phyloP scores from a whole-genome alignment of 768 basidiomycete species.

The Heimioporus sp. region DNA sequence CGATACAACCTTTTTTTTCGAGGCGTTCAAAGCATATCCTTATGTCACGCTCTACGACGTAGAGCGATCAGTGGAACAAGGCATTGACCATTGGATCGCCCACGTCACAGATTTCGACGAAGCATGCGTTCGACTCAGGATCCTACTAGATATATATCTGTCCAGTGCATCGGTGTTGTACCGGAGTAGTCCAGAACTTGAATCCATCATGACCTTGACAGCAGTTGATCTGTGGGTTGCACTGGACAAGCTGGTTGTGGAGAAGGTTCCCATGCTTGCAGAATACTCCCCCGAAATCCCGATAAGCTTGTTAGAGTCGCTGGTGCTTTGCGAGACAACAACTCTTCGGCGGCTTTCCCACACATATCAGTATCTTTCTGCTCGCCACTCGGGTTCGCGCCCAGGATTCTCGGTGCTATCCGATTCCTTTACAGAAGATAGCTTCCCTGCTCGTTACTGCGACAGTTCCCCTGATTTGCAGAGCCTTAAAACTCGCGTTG shows the following conservation, averaged over 20 bases:
- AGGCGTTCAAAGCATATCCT: slow-evolving; percentile 1
- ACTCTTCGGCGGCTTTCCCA: slow-evolving; percentile 23
- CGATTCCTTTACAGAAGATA: slow-evolving; percentile 4
- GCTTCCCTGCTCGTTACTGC: slow-evolving; percentile 17
- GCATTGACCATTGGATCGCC: slow-evolving; percentile 33
- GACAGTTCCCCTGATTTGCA: slow-evolving; percentile 17
- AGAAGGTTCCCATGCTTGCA: background rate
- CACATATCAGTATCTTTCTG: slow-evolving; percentile 32
- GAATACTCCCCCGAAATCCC: slow-evolving; percentile 30
- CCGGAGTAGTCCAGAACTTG: slow-evolving; percentile 4
- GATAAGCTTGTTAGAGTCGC: slow-evolving; percentile 11
- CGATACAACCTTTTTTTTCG: slow-evolving; percentile 1
- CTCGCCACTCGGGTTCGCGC: slow-evolving; percentile 21
- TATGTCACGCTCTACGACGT: slow-evolving; percentile 33
- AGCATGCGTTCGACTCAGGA: slow-evolving; percentile 15
- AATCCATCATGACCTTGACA: slow-evolving; percentile 38
- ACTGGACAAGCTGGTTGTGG: slow-evolving; percentile 18
- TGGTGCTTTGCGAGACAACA: slow-evolving; percentile 29
- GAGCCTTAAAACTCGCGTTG: slow-evolving; percentile 24
- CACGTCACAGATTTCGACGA: background rate
- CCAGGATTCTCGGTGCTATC: slow-evolving; percentile 32
- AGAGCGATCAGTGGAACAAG: slow-evolving; percentile 30
- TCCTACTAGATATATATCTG: slow-evolving; percentile 23
- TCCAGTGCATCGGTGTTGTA: background rate
- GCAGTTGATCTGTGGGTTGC: slow-evolving; percentile 34